Percentiles rank a stretch among this genome's conserved stretches.
These are phyloP conservation scores for Podospora conica DNA, from an alignment of 495 filamentous ascomycete species.

Conservation along the genomic window DNA sequence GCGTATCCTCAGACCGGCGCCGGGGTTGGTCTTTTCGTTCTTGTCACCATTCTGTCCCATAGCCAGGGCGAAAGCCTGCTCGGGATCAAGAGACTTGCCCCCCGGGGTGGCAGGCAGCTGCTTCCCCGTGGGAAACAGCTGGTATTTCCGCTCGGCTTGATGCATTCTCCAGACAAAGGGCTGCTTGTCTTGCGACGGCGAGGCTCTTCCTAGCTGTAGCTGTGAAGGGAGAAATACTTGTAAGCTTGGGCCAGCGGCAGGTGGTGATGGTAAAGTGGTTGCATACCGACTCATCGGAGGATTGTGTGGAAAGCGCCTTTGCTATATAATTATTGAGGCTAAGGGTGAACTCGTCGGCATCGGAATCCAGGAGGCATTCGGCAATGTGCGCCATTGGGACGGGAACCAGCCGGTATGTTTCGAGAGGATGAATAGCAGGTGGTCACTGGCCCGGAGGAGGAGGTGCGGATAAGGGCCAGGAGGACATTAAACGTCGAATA, in stretches of 20 bases:
- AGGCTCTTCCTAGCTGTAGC: conserved; percentile 30
- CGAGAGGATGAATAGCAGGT: conserved; percentile 25
- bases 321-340: conserved; percentile 44
- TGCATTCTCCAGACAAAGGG: conserved; percentile 50
- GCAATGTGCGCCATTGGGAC: conserved; percentile 46
- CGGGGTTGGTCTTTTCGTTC: conserved; percentile 35
- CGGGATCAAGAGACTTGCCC: conserved; percentile 44
- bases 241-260: conserved; percentile 26
- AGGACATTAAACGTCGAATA: conserved; percentile 19
- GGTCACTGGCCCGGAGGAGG: conserved; percentile 24
- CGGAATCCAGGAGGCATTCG: conserved; percentile 37
- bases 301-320: conserved; percentile 36
- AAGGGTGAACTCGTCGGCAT: conserved; percentile 29
- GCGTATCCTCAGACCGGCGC: conserved; percentile 39
- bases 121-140: conserved; percentile 46
- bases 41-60: conserved; percentile 41
- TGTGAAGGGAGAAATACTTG: conserved; percentile 5
- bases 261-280: conserved; percentile 22
- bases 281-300: conserved; percentile 44
- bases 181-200: conserved; percentile 35
- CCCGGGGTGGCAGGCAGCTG: conserved; percentile 29
- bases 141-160: conserved; percentile 46
- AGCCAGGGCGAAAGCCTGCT: conserved; percentile 41
- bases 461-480: conserved; percentile 24
- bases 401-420: conserved; percentile 22